Evolutionary conservation across 2,329 filamentous ascomycete species (phyloP), one percentile per base, ranked within the genome.

Genomic region (Xylaria sp.): DNA sequence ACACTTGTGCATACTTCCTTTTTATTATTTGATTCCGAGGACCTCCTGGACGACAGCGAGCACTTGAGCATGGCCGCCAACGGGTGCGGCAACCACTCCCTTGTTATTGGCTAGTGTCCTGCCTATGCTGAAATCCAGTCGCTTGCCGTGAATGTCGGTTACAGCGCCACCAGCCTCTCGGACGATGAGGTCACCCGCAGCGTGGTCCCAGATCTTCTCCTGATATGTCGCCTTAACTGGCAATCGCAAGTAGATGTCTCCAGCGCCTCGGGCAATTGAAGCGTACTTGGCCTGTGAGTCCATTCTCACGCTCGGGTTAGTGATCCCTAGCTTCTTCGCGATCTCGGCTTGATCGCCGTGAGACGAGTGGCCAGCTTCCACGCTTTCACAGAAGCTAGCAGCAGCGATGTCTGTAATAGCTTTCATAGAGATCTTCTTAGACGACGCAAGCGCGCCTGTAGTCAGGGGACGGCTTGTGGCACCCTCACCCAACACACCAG

Each of bases 161-260:
- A 99, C 95, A 77, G 92, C 85, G 58, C 96, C 97, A 60, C 96
- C 96, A 2, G 96, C 94, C 82, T 99, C 97, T 66, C 94, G 87
- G 48, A 98, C 96, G 73, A 99, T 94, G 68, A 99, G 83, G 76
- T 97, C 94, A 48, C 96, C 96, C 13, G 95, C 96, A 21, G 96
- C 96, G 80, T 99, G 96, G 79, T 99, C 96, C 96, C 96, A 99
- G 74, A 99, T 99, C 88, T 99, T 99, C 86, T 99, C 96, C 80
- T 97, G 90, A 83, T 99, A 99, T 63, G 91, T 91, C 75, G 91
- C 92, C 79, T 89, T 92, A 69, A 93, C 91, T 3, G 96, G 96
- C 67, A 99, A 84, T 63, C 97, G 89, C 66, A 99, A 87, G 82
- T 99, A 99, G 73, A 99, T 91, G 78, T 99, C 96, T 59, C 94